These are phyloP conservation scores for Hypseocharis bilobata DNA, from an alignment of 441 rosid genomes.

Conservation along the genomic window DNA sequence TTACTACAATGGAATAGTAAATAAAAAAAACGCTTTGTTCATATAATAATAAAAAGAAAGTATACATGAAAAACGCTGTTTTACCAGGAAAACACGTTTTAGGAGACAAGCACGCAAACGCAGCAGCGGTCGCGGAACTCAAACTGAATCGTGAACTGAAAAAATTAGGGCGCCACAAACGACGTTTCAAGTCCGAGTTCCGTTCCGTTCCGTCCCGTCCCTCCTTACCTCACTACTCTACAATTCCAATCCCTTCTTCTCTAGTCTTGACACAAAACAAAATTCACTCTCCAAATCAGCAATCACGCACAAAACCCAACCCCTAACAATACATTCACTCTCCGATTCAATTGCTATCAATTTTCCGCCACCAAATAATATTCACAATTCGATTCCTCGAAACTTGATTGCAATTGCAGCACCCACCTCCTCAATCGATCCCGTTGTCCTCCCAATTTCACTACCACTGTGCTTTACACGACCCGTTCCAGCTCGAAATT, in stretches of 20 bases:
- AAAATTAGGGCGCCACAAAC: slow-evolving; percentile 26
- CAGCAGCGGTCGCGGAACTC: slow-evolving; percentile 25
- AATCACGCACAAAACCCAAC: neutral
- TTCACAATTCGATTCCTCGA: no score
- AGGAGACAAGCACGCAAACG: neutral
- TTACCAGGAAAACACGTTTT: neutral
- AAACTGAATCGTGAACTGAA: slow-evolving; percentile 46
- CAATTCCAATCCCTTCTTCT: neutral
- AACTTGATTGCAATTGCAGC: neutral
- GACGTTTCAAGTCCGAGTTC: slow-evolving; percentile 47
- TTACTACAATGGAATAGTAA: no score
- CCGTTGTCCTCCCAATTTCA: no score
- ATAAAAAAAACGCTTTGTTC: no score
- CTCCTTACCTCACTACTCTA: slow-evolving; percentile 7
- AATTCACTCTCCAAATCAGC: no score
- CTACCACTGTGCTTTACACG: no score
- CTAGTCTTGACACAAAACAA: no score
- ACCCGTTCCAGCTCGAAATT: no score
- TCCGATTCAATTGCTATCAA: neutral
- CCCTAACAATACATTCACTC: neutral
- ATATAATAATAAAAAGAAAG: no score
- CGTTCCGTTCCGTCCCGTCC: slow-evolving; percentile 20
- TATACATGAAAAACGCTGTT: neutral
- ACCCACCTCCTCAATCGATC: neutral
- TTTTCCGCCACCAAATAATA: no score